phyloP scores from a whole-genome alignment of 495 filamentous ascomycete species.

The Halenospora varia region DNA sequence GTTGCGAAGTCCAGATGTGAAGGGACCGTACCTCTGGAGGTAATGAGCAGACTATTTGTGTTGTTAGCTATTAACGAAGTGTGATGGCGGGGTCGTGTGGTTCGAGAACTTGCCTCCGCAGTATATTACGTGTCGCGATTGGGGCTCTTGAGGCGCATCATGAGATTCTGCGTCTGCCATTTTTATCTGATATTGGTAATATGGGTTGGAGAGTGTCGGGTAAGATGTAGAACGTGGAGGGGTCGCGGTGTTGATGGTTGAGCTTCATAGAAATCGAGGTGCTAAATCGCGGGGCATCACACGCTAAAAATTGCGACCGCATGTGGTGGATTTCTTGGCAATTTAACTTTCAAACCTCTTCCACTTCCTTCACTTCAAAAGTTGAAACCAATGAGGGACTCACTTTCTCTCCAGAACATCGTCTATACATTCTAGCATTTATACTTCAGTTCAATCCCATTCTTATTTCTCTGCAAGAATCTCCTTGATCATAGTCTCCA shows the following conservation, averaged over 20 bases:
- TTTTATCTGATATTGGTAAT: neutral
- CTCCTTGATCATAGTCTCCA: too few relatives aligned
- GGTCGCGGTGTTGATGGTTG: neutral
- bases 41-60: slow-evolving; percentile 77
- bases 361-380: neutral
- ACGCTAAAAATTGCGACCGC: neutral
- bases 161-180: slow-evolving; percentile 37
- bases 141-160: slow-evolving; percentile 40
- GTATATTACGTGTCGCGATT: slow-evolving; percentile 66
- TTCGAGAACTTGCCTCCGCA: slow-evolving; percentile 62
- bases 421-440: too few relatives aligned
- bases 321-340: neutral
- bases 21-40: slow-evolving; percentile 58
- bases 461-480: too few relatives aligned
- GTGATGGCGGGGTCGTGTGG: slow-evolving; percentile 16
- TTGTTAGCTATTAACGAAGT: too few relatives aligned
- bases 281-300: neutral
- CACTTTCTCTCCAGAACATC: too few relatives aligned
- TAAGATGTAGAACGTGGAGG: neutral
- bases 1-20: neutral
- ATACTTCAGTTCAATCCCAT: too few relatives aligned
- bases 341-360: neutral
- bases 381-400: too few relatives aligned
- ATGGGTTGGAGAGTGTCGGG: neutral
- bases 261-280: neutral